These are phyloP conservation scores for Penicilliopsis zonata DNA, from an alignment of 495 filamentous ascomycete genomes.

Conservation along the genomic window DNA sequence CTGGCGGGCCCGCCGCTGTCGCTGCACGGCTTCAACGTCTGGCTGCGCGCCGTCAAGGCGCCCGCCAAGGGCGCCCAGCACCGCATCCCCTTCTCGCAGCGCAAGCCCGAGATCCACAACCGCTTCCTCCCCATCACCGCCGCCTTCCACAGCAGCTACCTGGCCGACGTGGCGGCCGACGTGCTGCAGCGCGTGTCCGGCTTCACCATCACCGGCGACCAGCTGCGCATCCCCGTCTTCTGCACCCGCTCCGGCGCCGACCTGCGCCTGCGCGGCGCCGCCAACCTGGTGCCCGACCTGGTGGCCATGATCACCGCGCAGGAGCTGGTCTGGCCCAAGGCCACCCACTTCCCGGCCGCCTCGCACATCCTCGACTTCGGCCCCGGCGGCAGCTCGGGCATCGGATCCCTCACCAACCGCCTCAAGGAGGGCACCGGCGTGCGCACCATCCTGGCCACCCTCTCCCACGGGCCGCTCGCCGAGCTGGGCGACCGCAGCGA, in stretches of 20 bases:
- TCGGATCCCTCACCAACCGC: conserved; percentile 10
- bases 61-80: conserved; percentile 6
- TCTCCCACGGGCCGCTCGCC: conserved; percentile 6
- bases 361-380: conserved; percentile 16
- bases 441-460: conserved; percentile 10
- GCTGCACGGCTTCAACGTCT: conserved; percentile 8
- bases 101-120: conserved; percentile 9
- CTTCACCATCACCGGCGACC: conserved; percentile 4
- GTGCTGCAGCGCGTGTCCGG: conserved; percentile 9
- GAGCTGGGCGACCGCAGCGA: conserved; percentile 8
- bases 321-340: conserved; percentile 14
- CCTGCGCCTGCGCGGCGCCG: conserved; percentile 5
- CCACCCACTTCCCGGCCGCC: conserved; percentile 8
- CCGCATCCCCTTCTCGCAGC: conserved; percentile 10
- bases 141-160: conserved; percentile 23
- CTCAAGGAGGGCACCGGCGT: conserved; percentile 15
- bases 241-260: conserved; percentile 20
- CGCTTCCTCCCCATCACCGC: conserved; percentile 18
- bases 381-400: conserved; percentile 10
- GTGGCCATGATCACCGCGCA: conserved; percentile 8
- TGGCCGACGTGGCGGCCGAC: conserved; percentile 6
- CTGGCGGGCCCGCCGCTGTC: conserved; percentile 18
- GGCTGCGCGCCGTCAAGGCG: conserved; percentile 4
- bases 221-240: conserved; percentile 21
- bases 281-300: conserved; percentile 7